A percentile compares a stretch with the other conserved stretches of the same genome.
These are phyloP conservation scores for Arabidopsis hybrid DNA, from an alignment of 441 rosid genomes.

Conservation along the genomic window DNA sequence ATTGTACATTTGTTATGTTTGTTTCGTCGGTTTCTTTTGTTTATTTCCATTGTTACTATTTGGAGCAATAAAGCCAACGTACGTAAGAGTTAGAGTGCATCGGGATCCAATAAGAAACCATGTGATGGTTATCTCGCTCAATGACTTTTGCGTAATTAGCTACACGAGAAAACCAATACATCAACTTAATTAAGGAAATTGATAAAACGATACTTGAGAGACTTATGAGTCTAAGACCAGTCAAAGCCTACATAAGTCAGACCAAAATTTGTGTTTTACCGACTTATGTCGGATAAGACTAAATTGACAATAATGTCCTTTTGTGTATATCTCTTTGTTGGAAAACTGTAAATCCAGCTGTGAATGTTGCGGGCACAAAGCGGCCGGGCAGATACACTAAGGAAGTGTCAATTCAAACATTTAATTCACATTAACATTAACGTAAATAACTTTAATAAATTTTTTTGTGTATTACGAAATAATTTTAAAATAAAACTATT, in stretches of 20 bases:
- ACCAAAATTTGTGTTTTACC: conserved; percentile 43
- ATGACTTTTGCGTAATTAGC: conserved; percentile 13
- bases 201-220: conserved; percentile 49
- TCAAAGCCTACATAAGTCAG: conserved; percentile 39
- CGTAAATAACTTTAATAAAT: conserved; percentile 16
- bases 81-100: conserved; percentile 15
- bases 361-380: conserved; percentile 40
- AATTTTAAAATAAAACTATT: neutral
- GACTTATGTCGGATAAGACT: conserved; percentile 41
- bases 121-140: neutral
- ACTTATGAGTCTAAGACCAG: conserved; percentile 32
- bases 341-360: conserved; percentile 39
- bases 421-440: conserved; percentile 33
- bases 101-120: conserved; percentile 19
- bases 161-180: conserved; percentile 13
- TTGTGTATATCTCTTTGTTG: conserved; percentile 25
- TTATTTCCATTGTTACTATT: neutral
- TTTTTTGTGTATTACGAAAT: neutral
- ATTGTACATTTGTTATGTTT: neutral
- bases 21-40: neutral
- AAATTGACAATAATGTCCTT: conserved; percentile 22
- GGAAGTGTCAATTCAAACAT: conserved; percentile 45
- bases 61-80: conserved; percentile 11
- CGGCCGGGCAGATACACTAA: conserved; percentile 43
- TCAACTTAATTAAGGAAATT: conserved; percentile 13